Base-by-base conservation (phyloP, 345 rosid species). In the Erucastrum elatum region DNA sequence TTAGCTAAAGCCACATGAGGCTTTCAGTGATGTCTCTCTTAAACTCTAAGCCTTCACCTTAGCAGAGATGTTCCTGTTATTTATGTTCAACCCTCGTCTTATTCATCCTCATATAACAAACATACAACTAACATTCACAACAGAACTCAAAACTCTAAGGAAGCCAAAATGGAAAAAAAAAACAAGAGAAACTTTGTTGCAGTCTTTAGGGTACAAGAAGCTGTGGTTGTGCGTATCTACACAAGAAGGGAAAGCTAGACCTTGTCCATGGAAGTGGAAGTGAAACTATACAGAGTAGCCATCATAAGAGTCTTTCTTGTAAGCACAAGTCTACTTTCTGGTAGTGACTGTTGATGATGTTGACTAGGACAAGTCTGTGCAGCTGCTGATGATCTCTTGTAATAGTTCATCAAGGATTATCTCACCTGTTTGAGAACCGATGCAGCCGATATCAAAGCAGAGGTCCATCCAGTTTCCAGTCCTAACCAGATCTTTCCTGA, bases 401-500 rank as follows among this genome's bases (percentile, higher is more conserved):
- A 92, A 53, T 80, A 94, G 74, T 53, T 88, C 97, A 8, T 87
- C 84, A 4, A 94, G 81, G 55, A 94, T 88, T 53, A 55, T 77
- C 74, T 90, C 88, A 37, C 90, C 81, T 65, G 85, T 80, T 67
- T 88, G 87, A 61, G 78, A 7, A 30, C 87, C 82, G 60, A 92
- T 76, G 46, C 75, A 74, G 49, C 88, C 88, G 2, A 76, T 64
- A 46, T 86, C 92, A 34, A 56, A 78, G 2, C 81, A 82, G 12
- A 88, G 87, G 75, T 90, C 89, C 91, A 90, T 89, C 98, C 97
- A 94, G 5, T 55, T 76, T 73, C 90, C 87, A 11, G 60, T 56
- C 62, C 83, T 87, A 10, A 88, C 81, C 89, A 94, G 46, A 84
- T 89, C 98, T 84, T 92, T 94, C 39, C 56, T 66, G 37, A 90